Conservation (phyloP, 768 basidiomycete genomes). For the Suillus ampliporus region DNA sequence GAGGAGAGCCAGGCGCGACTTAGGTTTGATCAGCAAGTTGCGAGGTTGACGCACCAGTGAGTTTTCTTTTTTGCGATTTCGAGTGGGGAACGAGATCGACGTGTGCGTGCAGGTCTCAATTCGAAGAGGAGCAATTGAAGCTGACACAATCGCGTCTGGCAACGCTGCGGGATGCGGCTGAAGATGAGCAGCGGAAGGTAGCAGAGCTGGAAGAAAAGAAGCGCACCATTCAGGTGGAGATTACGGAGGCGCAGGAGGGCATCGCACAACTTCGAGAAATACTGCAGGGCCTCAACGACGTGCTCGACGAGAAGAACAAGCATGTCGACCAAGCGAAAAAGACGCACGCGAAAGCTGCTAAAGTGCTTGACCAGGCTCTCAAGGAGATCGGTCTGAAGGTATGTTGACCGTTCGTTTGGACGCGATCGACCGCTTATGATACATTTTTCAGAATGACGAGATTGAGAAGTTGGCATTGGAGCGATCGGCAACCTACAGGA, state of each 20-base stretch:
- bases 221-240: constrained; percentile 58
- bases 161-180: constrained; percentile 56
- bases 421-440: not conserved
- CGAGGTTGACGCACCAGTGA: constrained; percentile 84
- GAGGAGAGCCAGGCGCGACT: constrained; percentile 86
- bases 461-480: constrained; percentile 89
- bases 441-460: constrained; percentile 70
- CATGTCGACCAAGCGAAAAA: constrained; percentile 79
- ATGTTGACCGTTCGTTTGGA: constrained; percentile 29
- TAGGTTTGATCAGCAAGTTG: constrained; percentile 85
- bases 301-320: constrained; percentile 74
- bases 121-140: constrained; percentile 79
- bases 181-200: constrained; percentile 59
- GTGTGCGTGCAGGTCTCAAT: constrained; percentile 61
- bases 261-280: constrained; percentile 65
- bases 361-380: constrained; percentile 81
- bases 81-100: not conserved
- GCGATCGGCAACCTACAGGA: constrained; percentile 85
- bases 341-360: constrained; percentile 69
- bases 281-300: constrained; percentile 63
- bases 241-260: constrained; percentile 59
- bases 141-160: constrained; percentile 65
- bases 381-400: constrained; percentile 90
- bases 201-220: constrained; percentile 60
- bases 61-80: constrained; percentile 24